These are phyloP conservation scores for Colletotrichum musae DNA, from an alignment of 2,329 filamentous ascomycete genomes.

Conservation along the genomic window DNA sequence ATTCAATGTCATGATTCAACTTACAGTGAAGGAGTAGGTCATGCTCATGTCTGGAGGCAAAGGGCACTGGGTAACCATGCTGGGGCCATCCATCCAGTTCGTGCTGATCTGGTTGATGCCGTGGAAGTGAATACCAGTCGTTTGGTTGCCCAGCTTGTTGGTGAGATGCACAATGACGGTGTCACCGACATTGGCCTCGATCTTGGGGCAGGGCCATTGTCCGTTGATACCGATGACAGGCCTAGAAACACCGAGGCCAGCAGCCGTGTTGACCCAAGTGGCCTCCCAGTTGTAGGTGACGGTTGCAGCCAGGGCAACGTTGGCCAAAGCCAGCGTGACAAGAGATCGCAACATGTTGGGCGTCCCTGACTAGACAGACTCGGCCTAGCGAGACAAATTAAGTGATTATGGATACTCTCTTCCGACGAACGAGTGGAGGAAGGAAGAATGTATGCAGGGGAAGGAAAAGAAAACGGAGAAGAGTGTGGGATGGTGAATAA, in stretches of 20 bases:
- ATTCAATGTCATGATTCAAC: conserved; percentile 37
- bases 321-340: conserved; percentile 43
- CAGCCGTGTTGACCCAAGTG: conserved; percentile 56
- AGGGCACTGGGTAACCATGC: conserved; percentile 67
- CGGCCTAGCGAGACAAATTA: conserved; percentile 13
- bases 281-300: conserved; percentile 57
- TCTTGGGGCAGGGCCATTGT: conserved; percentile 71
- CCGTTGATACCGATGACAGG: conserved; percentile 70
- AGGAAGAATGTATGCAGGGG: conserved; percentile 18
- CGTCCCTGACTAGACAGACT: conserved; percentile 17
- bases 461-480: conserved; percentile 6
- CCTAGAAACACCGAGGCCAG: conserved; percentile 52
- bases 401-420: conserved; percentile 16
- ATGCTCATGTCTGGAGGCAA: conserved; percentile 67
- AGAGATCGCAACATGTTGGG: conserved; percentile 29
- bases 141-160: conserved; percentile 68
- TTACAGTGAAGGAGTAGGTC: conserved; percentile 66
- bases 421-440: conserved; percentile 33
- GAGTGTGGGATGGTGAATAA: conserved; percentile 15
- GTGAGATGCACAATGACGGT: conserved; percentile 63
- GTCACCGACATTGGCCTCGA: conserved; percentile 67
- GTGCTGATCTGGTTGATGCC: conserved; percentile 70
- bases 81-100: conserved; percentile 71
- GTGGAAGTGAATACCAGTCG: conserved; percentile 70
- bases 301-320: conserved; percentile 47